Percentiles rank a stretch among this genome's conserved stretches.
phyloP scores from a whole-genome alignment of 1,139 yeast species.

The Nematodospora anomalae region DNA sequence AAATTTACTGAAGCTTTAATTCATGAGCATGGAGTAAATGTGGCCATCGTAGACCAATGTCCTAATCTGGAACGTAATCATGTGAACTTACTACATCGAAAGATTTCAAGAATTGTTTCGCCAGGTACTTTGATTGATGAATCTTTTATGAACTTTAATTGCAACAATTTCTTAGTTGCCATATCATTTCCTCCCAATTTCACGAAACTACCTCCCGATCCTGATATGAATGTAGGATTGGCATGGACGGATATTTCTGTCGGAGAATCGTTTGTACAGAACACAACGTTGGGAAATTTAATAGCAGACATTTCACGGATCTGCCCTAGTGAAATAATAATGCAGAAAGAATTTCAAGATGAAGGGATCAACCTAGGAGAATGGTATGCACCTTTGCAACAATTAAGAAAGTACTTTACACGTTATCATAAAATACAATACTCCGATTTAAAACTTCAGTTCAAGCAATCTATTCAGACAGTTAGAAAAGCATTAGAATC shows the following conservation, averaged over 20 bases:
- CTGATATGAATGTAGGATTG: constrained; percentile 57
- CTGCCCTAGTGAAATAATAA: constrained; percentile 64
- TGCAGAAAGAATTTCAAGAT: constrained; percentile 31
- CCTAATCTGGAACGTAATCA: constrained; percentile 23
- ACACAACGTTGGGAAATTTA: constrained; percentile 54
- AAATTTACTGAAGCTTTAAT: constrained; percentile 75
- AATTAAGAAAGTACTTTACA: constrained; percentile 59
- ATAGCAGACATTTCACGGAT: constrained; percentile 64
- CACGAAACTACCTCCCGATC: constrained; percentile 43
- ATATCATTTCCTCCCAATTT: constrained; percentile 57
- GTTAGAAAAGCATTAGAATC: constrained; percentile 57
- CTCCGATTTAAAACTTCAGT: constrained; percentile 33
- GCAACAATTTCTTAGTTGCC: constrained; percentile 69
- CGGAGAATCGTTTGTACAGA: constrained; percentile 72
- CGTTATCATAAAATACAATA: constrained; percentile 48
- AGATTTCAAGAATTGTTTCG: constrained; percentile 76
- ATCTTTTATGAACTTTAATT: constrained; percentile 69
- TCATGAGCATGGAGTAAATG: constrained; percentile 64
- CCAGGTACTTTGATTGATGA: constrained; percentile 95
- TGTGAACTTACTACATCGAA: constrained; percentile 53
- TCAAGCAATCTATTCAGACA: constrained; percentile 51
- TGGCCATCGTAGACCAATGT: constrained; percentile 79
- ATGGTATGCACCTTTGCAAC: constrained; percentile 62
- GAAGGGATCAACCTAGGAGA: constrained; percentile 40
- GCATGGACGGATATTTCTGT: constrained; percentile 90